Base-by-base conservation (phyloP, 495 filamentous ascomycete species). In the Trichoderma gamsii region DNA sequence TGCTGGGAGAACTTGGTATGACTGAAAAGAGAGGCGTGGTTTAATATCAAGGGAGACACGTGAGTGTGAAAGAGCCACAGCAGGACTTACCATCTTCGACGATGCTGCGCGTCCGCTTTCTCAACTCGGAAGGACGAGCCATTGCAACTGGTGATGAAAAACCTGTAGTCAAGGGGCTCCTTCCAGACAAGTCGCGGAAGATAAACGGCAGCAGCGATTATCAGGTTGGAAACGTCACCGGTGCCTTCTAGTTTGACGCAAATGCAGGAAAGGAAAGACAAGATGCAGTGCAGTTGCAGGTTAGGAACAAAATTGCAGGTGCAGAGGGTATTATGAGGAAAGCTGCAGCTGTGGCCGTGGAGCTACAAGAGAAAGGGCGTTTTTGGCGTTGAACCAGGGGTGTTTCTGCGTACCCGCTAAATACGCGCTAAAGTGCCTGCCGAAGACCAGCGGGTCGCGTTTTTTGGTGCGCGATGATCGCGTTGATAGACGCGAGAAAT, bases 101-200 rank as follows among this genome's bases (percentile, higher is more conserved):
- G 70, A 80, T 79, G 75, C 79, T 77, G 81, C 88, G 81, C 76
- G 84, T 84, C 72, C 92, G 87, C 86, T 96, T 93, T 75, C 90
- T 89, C 66, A 92, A 80, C 65, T 88, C 83, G 66, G 85, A 82
- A 67, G 85, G 82, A 70, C 83, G 80, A 71, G 84, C 82, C 89
- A 92, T 92, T 21, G 71, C 71, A 49, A 68, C 38, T 72, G 76
- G 4, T 23, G n/a, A 6, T 52, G 49, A 49, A 52, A 52, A 52
- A 7, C n/a, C 49, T 52, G 21, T 21, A 21, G 9, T 21, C 49
- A 52, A 52, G 49, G 49, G 2, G 49, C 49, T 21, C 49, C 49
- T 52, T 52, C 49, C 49, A 46, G 43, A 15, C 12, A 46, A 16
- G 43, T 46, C 43, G 43, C 18, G 43, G 18, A 38, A 38, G 7